Evolutionary conservation across 1,284 basidiomycete genomes (phyloP).

Genomic region (Ganoderma sinense): DNA sequence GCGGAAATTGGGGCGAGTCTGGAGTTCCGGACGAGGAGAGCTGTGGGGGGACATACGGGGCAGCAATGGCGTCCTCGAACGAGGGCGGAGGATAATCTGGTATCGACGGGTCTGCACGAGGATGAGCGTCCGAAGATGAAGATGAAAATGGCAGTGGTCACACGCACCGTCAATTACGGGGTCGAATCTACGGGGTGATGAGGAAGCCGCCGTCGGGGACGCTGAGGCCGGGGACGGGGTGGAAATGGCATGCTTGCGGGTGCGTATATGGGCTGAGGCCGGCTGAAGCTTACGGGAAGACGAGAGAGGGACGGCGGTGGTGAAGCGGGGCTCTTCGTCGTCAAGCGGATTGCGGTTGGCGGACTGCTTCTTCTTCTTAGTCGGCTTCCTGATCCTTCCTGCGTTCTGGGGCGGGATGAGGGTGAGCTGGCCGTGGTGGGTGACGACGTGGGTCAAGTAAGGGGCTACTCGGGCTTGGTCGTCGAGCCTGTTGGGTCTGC

Average conservation of each 20-base stretch:
- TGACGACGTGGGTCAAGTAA: conserved; percentile 63
- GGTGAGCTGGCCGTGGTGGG: conserved; percentile 60
- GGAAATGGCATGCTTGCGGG: conserved; percentile 33
- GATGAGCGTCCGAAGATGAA: background rate
- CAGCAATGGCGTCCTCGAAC: conserved; percentile 59
- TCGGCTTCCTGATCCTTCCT: conserved; percentile 58
- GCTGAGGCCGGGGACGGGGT: conserved; percentile 23
- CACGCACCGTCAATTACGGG: conserved; percentile 29
- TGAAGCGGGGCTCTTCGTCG: conserved; percentile 46
- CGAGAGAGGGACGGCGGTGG: conserved; percentile 40
- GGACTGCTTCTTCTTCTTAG: conserved; percentile 30
- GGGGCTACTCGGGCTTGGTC: conserved; percentile 57
- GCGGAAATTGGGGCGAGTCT: conserved; percentile 20
- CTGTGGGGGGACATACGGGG: conserved; percentile 31
- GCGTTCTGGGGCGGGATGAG: conserved; percentile 60
- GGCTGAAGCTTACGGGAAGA: conserved; percentile 38
- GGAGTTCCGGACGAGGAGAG: conserved; percentile 17
- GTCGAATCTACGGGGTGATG: conserved; percentile 18
- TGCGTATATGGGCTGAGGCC: conserved; percentile 35
- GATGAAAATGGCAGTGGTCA: background rate
- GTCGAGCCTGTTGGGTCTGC: conserved; percentile 26
- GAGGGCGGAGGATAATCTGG: conserved; percentile 67
- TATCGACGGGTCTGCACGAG: conserved; percentile 40
- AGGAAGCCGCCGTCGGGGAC: conserved; percentile 9
- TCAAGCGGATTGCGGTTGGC: conserved; percentile 11